phyloP scores from a whole-genome alignment of 2,329 filamentous ascomycete species.

The Penicillium sclerotiorum region DNA sequence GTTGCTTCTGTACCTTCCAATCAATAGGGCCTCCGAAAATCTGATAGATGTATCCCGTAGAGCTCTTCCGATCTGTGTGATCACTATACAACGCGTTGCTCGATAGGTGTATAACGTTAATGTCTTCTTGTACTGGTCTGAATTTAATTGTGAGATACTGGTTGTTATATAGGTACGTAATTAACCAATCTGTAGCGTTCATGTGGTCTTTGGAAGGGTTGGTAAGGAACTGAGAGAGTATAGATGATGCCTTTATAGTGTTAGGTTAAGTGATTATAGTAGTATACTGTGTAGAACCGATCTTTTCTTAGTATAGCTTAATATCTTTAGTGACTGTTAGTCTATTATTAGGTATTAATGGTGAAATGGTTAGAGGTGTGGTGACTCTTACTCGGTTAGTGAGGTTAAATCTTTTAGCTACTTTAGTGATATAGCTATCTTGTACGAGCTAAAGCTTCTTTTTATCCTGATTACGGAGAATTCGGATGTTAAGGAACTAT shows the following conservation, averaged over 20 bases:
- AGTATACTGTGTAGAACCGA: neutral
- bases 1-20: constrained; percentile 20
- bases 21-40: constrained; percentile 16
- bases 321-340: no score
- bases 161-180: constrained; percentile 1
- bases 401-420: constrained; percentile 1
- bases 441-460: constrained; percentile 5
- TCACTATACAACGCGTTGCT: constrained; percentile 4
- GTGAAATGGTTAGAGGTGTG: no score
- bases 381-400: no score
- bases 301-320: constrained; percentile 1
- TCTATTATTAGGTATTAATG: no score
- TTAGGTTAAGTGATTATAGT: neutral
- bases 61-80: constrained; percentile 3
- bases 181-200: neutral
- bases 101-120: neutral
- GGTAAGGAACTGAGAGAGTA: neutral
- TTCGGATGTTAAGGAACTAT: constrained; percentile 8
- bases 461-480: neutral
- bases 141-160: constrained; percentile 1
- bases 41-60: constrained; percentile 5
- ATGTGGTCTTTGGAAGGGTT: constrained; percentile 2
- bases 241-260: neutral
- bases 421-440: constrained; percentile 2
- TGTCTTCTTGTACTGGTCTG: neutral